Base-by-base conservation (phyloP, 2,329 filamentous ascomycete species). In the Fusarium goolgardi region DNA sequence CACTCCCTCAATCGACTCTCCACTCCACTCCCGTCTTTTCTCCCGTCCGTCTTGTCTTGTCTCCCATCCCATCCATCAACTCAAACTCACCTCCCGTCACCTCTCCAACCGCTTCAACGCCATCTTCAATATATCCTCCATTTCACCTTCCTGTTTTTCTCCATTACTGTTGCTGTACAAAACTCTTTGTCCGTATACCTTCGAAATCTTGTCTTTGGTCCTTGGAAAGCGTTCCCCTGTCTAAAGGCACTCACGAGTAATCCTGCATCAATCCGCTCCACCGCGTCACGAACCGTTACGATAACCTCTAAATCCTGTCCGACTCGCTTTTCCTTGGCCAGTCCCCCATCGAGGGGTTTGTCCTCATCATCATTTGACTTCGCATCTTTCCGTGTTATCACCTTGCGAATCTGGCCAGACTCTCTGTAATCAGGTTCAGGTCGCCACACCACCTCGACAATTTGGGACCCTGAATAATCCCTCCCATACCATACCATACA, bases 301-400 rank as follows among this genome's bases (percentile, higher is more conserved):
- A 70, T 70, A 70, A 49, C 59, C 67, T 68, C 63, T 50, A 65
- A 70, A 65, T 45, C 41, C 55, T 70, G 59, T 43, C 52, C 67
- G 67, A 70, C 67, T 63, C 67, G 67, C 34, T 64, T 31, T 51
- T 52, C 52, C 55, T 61, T 56, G 67, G 53, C 63, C 67, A 68
- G 63, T 61, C 67, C 67, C 67, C 67, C 67, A 68, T 70, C 67
- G 67, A 70, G 67, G 67, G 67, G 67, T 69, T 70, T 70, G 63
- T 65, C 63, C 55, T 60, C 55, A 68, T 55, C 53, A 52, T 55
- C 46, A 41, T 64, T 47, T 55, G 39, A 60, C 44, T 45, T 60
- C 47, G 59, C 25, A 55, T 45, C 23, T 35, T 58, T 47, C 55
- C 46, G 59, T 62, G 45, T 47, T 37, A 50, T 54, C 15, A 53